These are phyloP conservation scores for Coelastrella sp. DNA, from an alignment of 139 green algal genomes.

Conservation along the genomic window DNA sequence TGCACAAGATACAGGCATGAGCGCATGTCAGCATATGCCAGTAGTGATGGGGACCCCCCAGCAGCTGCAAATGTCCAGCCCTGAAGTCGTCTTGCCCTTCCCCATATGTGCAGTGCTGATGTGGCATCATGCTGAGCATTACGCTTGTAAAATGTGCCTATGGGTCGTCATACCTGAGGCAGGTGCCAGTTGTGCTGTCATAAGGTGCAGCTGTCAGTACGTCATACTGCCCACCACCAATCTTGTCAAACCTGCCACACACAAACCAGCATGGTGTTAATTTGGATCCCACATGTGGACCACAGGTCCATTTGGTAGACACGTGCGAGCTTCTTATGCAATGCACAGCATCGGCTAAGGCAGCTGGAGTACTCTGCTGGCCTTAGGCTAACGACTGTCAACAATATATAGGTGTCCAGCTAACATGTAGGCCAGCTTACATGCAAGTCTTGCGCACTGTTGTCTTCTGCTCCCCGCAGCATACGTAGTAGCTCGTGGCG, in stretches of 20 bases:
- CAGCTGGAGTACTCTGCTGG: background rate
- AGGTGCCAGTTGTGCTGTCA: background rate
- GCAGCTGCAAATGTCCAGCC: no score
- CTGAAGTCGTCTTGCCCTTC: no score
- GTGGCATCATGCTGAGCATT: no score
- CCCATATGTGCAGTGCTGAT: no score
- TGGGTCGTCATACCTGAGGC: background rate
- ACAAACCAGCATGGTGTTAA: background rate
- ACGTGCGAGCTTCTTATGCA: background rate
- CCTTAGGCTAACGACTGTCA: background rate
- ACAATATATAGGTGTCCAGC: no score
- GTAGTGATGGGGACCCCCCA: no score
- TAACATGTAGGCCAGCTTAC: background rate
- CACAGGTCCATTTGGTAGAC: background rate
- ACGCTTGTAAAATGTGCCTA: no score
- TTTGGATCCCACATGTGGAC: background rate
- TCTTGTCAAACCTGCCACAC: background rate
- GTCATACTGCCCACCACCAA: background rate
- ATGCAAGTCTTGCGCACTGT: conserved; percentile 11
- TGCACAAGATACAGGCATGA: no score
- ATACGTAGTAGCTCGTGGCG: conserved; percentile 27
- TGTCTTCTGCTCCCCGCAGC: background rate
- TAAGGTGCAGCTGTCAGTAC: background rate
- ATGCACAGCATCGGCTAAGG: background rate
- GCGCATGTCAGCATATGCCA: no score